Percentiles rank a stretch among this genome's conserved stretches.
phyloP scores from a whole-genome alignment of 2,329 filamentous ascomycete genomes.

The Exophiala mesophila region DNA sequence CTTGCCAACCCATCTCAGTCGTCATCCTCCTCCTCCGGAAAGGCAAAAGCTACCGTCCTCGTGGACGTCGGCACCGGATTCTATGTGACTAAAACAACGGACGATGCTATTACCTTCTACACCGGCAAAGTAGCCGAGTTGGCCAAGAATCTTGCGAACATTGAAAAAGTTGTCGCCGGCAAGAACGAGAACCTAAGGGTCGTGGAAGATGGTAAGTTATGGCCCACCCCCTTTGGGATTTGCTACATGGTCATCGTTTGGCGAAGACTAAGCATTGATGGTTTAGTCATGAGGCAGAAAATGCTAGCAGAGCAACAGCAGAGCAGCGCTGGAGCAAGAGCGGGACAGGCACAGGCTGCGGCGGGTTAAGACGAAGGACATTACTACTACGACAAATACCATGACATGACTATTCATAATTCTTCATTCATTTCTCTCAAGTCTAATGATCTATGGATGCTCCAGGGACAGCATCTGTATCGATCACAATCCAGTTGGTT shows the following conservation, averaged over 20 bases:
- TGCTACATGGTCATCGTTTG: constrained; percentile 6
- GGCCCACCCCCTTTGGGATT: too few species aligned
- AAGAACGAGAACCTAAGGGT: constrained; percentile 82
- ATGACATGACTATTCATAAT: too few species aligned
- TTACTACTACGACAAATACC: neutral
- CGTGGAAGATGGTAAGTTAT: constrained; percentile 75
- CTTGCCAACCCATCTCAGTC: constrained; percentile 56
- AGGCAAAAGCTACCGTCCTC: constrained; percentile 59
- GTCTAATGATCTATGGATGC: too few species aligned
- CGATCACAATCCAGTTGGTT: too few species aligned
- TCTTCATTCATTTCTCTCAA: too few species aligned
- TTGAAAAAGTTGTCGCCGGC: constrained; percentile 63
- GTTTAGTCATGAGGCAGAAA: constrained; percentile 48
- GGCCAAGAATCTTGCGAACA: constrained; percentile 58
- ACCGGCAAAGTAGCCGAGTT: constrained; percentile 63
- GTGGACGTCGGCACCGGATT: constrained; percentile 94
- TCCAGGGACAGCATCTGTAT: too few species aligned
- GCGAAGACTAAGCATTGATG: neutral
- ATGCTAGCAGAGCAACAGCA: constrained; percentile 42
- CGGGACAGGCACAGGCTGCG: constrained; percentile 17
- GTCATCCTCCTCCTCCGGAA: constrained; percentile 1
- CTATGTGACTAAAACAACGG: constrained; percentile 76
- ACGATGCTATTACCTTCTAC: constrained; percentile 63
- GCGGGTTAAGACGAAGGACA: constrained; percentile 25
- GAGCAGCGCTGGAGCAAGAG: constrained; percentile 7